Conservation (phyloP, 352 stramenopile species). For the Globisporangium nunn region DNA sequence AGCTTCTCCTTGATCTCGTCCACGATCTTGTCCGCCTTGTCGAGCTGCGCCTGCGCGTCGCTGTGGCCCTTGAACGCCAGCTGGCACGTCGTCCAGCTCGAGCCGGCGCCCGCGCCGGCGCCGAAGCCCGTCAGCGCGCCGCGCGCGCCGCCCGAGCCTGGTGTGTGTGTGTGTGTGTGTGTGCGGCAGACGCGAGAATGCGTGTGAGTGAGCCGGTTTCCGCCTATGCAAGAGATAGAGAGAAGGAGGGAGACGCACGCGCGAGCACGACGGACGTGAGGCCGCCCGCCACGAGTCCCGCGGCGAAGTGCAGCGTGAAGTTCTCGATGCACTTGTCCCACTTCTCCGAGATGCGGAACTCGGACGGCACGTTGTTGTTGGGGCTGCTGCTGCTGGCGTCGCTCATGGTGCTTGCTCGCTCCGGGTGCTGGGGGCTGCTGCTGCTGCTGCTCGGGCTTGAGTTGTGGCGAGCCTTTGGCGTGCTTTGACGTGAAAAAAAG, state of each 20-base stretch:
- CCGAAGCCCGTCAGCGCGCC: constrained; percentile 65
- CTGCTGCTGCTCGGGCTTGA: constrained; percentile 15
- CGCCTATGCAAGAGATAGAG: not conserved
- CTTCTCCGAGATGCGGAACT: constrained; percentile 88
- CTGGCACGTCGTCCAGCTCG: constrained; percentile 83
- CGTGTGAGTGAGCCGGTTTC: not conserved
- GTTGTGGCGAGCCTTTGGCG: not conserved
- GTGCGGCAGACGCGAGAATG: too few species aligned
- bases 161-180: not conserved
- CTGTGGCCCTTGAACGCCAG: constrained; percentile 70
- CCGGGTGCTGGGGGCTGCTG: not conserved
- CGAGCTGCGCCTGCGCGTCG: constrained; percentile 50
- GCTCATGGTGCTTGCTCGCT: constrained; percentile 4
- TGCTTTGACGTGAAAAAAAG: constrained; percentile 3
- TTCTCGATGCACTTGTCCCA: constrained; percentile 89
- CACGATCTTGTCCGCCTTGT: constrained; percentile 74
- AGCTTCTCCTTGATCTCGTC: constrained; percentile 64
- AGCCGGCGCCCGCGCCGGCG: constrained; percentile 58
- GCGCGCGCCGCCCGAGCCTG: constrained; percentile 57
- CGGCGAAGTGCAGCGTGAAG: constrained; percentile 82
- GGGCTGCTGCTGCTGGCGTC: constrained; percentile 18
- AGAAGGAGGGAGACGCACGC: constrained; percentile 35
- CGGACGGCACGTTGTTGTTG: constrained; percentile 65
- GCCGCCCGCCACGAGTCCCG: constrained; percentile 70
- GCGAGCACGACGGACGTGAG: constrained; percentile 79